phyloP scores from a whole-genome alignment of 257 asterid genomes.

The Asclepias syriaca region DNA sequence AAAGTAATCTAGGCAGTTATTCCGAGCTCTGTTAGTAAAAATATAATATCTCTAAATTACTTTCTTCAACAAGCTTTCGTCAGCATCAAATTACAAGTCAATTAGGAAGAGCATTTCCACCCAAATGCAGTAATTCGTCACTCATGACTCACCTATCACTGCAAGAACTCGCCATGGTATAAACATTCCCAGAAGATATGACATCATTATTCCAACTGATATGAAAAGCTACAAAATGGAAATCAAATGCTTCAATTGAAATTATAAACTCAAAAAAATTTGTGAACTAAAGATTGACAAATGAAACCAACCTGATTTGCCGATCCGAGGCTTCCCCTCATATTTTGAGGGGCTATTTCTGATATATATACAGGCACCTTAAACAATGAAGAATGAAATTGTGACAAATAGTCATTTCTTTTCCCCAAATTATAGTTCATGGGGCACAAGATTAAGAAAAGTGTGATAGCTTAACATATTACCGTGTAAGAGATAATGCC shows the following conservation, averaged over 20 bases:
- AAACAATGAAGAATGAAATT: slow-evolving; percentile 16
- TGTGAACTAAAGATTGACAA: background rate
- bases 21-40: background rate
- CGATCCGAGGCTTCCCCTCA: slow-evolving; percentile 88
- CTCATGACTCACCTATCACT: slow-evolving; percentile 51
- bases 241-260: background rate
- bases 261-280: background rate
- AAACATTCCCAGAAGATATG: slow-evolving; percentile 69
- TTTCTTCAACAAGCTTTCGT: background rate
- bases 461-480: slow-evolving; percentile 11
- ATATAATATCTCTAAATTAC: background rate
- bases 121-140: too few species aligned
- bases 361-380: slow-evolving; percentile 94
- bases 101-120: background rate
- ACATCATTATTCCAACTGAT: slow-evolving; percentile 83
- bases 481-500: slow-evolving; percentile 93
- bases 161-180: slow-evolving; percentile 83
- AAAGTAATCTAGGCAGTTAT: background rate
- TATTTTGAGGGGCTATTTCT: slow-evolving; percentile 83
- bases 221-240: slow-evolving; percentile 53
- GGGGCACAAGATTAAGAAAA: background rate
- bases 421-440: background rate
- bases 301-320: slow-evolving; percentile 62
- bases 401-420: background rate
- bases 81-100: background rate